phyloP scores from a whole-genome alignment of 331 rosid species.

The Malus hybrid region DNA sequence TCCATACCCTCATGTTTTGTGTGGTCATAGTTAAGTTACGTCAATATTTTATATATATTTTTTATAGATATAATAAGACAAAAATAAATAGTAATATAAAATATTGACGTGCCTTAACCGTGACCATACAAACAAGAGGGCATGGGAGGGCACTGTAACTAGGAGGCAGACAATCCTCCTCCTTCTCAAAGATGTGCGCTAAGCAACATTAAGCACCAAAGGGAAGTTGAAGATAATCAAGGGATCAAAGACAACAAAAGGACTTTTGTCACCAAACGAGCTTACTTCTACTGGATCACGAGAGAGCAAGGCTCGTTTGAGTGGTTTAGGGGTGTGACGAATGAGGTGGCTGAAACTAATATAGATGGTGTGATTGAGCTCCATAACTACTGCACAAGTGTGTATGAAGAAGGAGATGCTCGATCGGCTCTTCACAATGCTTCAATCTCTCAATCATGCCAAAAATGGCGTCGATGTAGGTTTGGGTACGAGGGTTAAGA shows the following conservation, averaged over 20 bases:
- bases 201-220: conserved; percentile 51
- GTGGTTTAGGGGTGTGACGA: conserved; percentile 87
- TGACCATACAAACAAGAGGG: no score
- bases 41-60: no score
- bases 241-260: conserved; percentile 22
- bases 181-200: conserved; percentile 63
- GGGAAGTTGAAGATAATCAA: conserved; percentile 39
- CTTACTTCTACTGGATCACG: conserved; percentile 90
- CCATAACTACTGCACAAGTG: conserved; percentile 83
- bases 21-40: no score
- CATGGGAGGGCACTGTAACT: no score
- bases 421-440: conserved; percentile 86
- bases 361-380: conserved; percentile 58
- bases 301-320: conserved; percentile 89
- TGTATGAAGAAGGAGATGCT: conserved; percentile 89
- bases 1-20: no score
- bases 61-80: no score
- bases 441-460: conserved; percentile 78
- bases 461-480: conserved; percentile 73
- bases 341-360: conserved; percentile 72
- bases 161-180: no score
- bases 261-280: conserved; percentile 56
- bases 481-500: conserved; percentile 75
- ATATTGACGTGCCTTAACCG: no score
- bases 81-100: no score